phyloP scores from a whole-genome alignment of 345 rosid genomes.

The Euclidium syriacum region DNA sequence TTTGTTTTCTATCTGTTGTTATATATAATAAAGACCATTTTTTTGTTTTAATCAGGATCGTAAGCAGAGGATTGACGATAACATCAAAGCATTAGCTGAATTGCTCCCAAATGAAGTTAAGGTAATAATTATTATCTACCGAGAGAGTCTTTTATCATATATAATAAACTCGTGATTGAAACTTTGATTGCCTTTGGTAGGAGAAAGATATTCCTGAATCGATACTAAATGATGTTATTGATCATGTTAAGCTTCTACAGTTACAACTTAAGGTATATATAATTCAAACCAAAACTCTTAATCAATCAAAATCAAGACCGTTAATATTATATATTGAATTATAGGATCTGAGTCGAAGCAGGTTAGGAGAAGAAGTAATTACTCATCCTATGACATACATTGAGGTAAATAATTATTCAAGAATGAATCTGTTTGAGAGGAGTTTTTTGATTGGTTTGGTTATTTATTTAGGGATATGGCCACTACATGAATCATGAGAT shows the following conservation, averaged over 20 bases:
- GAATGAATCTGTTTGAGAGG: not conserved
- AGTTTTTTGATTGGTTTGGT: not conserved
- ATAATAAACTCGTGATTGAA: not conserved
- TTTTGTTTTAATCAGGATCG: conserved; percentile 31
- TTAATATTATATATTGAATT: too few relatives aligned
- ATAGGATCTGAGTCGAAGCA: conserved; percentile 58
- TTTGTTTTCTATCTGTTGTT: not conserved
- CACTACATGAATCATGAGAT: conserved; percentile 41
- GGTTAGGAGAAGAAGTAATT: conserved; percentile 39
- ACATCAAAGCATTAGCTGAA: conserved; percentile 39
- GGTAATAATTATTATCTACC: too few relatives aligned
- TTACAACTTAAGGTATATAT: conserved; percentile 61
- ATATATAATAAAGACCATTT: not conserved
- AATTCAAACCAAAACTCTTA: too few relatives aligned
- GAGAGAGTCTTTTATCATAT: not conserved
- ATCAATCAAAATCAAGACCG: too few relatives aligned
- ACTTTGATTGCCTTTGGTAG: conserved; percentile 23
- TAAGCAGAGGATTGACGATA: conserved; percentile 35
- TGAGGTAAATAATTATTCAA: conserved; percentile 33
- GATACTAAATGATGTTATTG: conserved; percentile 35
- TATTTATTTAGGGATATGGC: conserved; percentile 44
- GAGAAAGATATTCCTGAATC: conserved; percentile 34
- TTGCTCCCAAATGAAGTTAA: conserved; percentile 42
- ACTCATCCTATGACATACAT: conserved; percentile 37
- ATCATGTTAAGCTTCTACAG: conserved; percentile 54